Evolutionary conservation across 1,284 basidiomycete species (phyloP), one percentile per base, ranked within the genome.

Genomic region (Rhodotorula sp.): DNA sequence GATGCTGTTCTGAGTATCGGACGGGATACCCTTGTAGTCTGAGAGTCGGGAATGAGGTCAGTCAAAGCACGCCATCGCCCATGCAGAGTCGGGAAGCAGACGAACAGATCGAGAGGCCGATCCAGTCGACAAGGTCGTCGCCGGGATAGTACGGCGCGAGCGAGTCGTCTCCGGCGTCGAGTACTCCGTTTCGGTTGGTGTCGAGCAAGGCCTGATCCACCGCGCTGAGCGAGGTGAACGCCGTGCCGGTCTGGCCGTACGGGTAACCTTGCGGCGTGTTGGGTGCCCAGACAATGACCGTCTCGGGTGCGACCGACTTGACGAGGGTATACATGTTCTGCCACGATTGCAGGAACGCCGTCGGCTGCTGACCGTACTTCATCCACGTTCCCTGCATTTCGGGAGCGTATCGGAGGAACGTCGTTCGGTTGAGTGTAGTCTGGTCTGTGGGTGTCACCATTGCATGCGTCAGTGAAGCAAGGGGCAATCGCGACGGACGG

Each of bases 321-420:
- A 80, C 72, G 30, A 68, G 60, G 20, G 61, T 66, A 66, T 79
- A 77, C 77, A 79, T 77, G 30, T 62, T 54, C 45, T 68, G 64
- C 75, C 77, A 80, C 24, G 67, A 60, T 46, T 72, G 63, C 29
- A 72, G 57, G 69, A 75, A 80, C 26, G 51, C 69, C 22, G 75
- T 73, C 29, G 79, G 79, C 63, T 79, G 76, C 42, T 69, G 60
- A 26, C 79, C 79, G 66, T 79, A 80, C 12, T 59, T 10, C 70
- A 77, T 79, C 79, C 79, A 80, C 17, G 42, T 53, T 29, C 79
- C 79, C 61, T 79, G 77, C 77, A 80, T 79, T 62, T 80, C 79
- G 10, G 79, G 79, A 24, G 78, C 79, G 69, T 76, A 80, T 44
- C 79, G 77, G 5, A 80, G 63, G 73, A 78, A 80, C 53, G 75